Base-by-base conservation (phyloP, 768 basidiomycete genomes). In the Crucibulum laeve region DNA sequence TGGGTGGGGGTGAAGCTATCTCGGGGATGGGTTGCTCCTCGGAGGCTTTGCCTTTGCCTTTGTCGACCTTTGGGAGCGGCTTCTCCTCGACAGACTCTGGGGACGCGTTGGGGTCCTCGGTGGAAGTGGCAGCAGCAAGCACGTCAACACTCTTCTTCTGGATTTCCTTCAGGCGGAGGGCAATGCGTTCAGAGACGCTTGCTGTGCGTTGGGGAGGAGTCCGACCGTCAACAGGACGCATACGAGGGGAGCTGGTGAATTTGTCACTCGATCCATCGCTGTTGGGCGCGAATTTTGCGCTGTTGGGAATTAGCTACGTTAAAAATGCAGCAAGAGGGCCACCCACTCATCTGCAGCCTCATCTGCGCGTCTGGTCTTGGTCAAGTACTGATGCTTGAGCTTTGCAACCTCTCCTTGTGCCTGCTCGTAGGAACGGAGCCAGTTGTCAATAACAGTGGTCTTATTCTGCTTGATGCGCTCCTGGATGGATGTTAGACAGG, bases 331-430 rank as follows among this genome's bases (percentile, higher is more conserved):
- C 44, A 28, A 41, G 34, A 50, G 46, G 34, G 15, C 23, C 22
- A 71, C 91, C 55, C 63, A 95, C 93, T 95, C 92, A 59, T 96
- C 93, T 59, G 91, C 91, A 5, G 86, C 84, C 57, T 96, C 93
- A 53, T 96, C 93, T 13, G 93, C 92, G 30, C 79, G 77, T 42
- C 89, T 79, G 0, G 79, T 83, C 62, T 92, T 95, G 24, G 73
- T 63, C 8, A 90, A 61, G 57, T 95, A 95, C 42, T 79, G 71
- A 40, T 82, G 75, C 64, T 88, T 91, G 49, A 92, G 65, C 62
- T 84, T 85, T 33, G 70, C 59, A 4, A 90, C 85, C 42, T 87
- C 83, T 17, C 61, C 71, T 19, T 84, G 77, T 0, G 79, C 73
- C 30, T 82, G 74, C 49, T 89, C 87, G 51, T 92, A 94, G 2